These are phyloP conservation scores for Lonicera japonica DNA, from an alignment of 129 eudicot species.

Conservation along the genomic window DNA sequence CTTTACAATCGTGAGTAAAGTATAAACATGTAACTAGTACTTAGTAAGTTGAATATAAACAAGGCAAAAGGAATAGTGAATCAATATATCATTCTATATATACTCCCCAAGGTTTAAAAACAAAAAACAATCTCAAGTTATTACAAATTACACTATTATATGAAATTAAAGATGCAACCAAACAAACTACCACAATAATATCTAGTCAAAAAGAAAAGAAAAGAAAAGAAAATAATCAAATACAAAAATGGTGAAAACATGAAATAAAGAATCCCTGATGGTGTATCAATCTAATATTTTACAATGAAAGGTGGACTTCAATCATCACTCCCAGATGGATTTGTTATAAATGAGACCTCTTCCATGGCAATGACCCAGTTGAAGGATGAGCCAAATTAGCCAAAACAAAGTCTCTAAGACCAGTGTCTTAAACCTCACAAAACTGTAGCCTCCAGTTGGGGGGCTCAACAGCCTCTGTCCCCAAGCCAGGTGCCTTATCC, in stretches of 20 bases:
- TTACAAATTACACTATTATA: too few species aligned
- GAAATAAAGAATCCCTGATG: conserved; percentile 6
- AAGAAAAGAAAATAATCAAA: not conserved
- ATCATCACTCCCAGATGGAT: not conserved
- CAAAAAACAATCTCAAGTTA: too few species aligned
- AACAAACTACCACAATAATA: too few species aligned
- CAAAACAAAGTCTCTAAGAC: conserved; percentile 73
- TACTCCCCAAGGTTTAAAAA: too few species aligned
- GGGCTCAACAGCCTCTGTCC: conserved; percentile 94
- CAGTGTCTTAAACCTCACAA: conserved; percentile 97
- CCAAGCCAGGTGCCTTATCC: conserved; percentile 94
- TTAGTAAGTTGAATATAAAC: too few species aligned
- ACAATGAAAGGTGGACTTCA: not conserved
- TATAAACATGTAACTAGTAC: too few species aligned
- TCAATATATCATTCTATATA: too few species aligned
- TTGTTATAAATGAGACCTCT: conserved; percentile 23
- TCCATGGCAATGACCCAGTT: conserved; percentile 82
- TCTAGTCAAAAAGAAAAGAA: too few species aligned
- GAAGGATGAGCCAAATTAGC: conserved; percentile 65
- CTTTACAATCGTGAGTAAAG: too few species aligned
- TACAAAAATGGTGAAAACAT: not conserved
- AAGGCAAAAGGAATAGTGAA: too few species aligned
- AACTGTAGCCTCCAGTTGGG: conserved; percentile 69
- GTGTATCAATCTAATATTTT: conserved; percentile 4
- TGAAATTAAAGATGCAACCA: too few species aligned